Evolutionary conservation across 2,329 filamentous ascomycete species (phyloP), one percentile per base, ranked within the genome.

Genomic region (Monilinia polystroma): DNA sequence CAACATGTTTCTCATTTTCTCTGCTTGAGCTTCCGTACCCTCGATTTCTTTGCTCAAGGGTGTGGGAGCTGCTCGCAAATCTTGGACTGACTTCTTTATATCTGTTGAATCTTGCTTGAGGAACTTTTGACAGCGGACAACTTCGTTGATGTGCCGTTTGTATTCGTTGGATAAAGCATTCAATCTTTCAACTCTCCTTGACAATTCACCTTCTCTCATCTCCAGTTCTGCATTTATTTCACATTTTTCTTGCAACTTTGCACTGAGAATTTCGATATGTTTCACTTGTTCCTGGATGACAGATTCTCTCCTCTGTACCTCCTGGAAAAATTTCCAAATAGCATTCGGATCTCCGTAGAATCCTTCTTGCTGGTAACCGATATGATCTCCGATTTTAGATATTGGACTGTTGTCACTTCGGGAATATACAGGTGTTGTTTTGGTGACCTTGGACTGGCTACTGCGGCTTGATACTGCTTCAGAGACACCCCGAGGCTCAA

Each of bases 131-230:
- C 70, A 49, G 5, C 53, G 62, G 4, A 73, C 72, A 29, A 77
- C 60, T 29, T 79, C 75, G 60, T 75, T 74, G 41, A 79, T 74
- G n/a, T 77, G 75, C 1, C 73, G 65, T 5, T 68, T 68, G 43
- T 80, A 76, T 14, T 68, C 70, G 6, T 45, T 47, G 56, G 74
- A 75, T 20, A 72, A 70, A 11, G 70, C 43, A 8, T 67, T 67
- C 11, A 76, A 60, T n/a, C 63, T 71, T 16, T 74, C 67, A 18
- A 78, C 53, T 47, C 72, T 70, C 32, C 68, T 49, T 5, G 45
- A 73, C 65, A 65, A 76, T 66, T 35, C 54, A 54, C 6, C 41
- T 63, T 68, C 73, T 12, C 71, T 68, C 1, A 20, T 45, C 45
- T 72, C 67, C 29, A 75, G 56, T 4, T 35, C 16, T 51, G 66